Evolutionary conservation across 75 land plant species (phyloP), one percentile per base, ranked within the genome.

Genomic region (Picea glauca): DNA sequence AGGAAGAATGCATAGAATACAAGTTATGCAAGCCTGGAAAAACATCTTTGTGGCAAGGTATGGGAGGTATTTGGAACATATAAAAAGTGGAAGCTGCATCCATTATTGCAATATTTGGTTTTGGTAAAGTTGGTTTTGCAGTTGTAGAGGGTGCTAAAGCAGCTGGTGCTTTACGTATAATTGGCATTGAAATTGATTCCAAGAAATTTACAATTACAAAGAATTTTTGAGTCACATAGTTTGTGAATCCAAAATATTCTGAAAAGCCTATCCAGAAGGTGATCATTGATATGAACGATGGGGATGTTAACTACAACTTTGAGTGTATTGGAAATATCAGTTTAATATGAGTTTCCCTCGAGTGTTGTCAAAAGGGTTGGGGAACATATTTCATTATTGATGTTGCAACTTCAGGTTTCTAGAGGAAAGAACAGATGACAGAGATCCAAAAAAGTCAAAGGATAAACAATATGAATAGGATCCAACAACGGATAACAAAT

Each of bases 71-170:
- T 67, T 96, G 97, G 92, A 96, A 96, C 82, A 94, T 94, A 23
- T 97, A 97, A 67, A 96, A 96, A 83, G 99, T 96, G 38, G 99
- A 93, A 76, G 77, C 93, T 66, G 94, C 93, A 63, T 94, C 99
- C 26, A 92, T 75, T 74, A 97, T 96, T 83, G 99, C 99, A 78
- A 75, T 96, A 78, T 96, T 96, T 91, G 99, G 99, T 23, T 93
- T 96, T 80, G 99, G 99, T 30, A 94, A 97, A 68, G 93, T 96
- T 78, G 99, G 99, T 12, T 92, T 94, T 81, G 99, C 99, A 94
- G 96, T 93, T 62, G 96, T 91, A n/a, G 96, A 93, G 79, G 96
- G 96, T 83, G 96, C 96, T 60, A 93, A 93, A 75, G 26, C 93
- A 66, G 96, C 26, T 26, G 26, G 26, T 26, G 26, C 26, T 26